Evolutionary conservation across 2,329 filamentous ascomycete species (phyloP).

Genomic region (Aspergillus latus): DNA sequence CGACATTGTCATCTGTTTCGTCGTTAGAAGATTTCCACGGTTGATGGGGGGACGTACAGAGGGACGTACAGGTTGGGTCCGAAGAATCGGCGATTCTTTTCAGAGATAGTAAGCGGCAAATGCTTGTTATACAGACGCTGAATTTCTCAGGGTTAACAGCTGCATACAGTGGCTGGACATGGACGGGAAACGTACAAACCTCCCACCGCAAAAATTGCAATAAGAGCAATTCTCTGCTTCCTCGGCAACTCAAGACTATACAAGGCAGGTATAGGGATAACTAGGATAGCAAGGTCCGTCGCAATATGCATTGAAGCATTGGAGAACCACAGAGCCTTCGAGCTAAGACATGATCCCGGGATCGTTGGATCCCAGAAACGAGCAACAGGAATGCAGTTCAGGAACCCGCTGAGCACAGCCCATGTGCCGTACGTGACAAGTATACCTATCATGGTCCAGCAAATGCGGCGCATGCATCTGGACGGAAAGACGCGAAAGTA

Average conservation of each 20-base stretch:
- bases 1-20: constrained; percentile 34
- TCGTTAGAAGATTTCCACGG: constrained; percentile 13
- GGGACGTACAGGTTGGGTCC: constrained; percentile 36
- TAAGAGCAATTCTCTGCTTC: constrained; percentile 44
- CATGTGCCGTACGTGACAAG: constrained; percentile 38
- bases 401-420: constrained; percentile 37
- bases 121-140: constrained; percentile 38
- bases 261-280: constrained; percentile 49
- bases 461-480: constrained; percentile 35
- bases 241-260: constrained; percentile 41
- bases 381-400: constrained; percentile 39
- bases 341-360: constrained; percentile 38
- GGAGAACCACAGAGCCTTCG: constrained; percentile 45
- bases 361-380: constrained; percentile 36
- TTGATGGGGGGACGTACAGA: no score
- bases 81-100: constrained; percentile 34
- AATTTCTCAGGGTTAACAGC: neutral
- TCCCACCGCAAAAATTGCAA: constrained; percentile 44
- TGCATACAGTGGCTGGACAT: no score
- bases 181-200: constrained; percentile 30
- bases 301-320: constrained; percentile 47
- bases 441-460: constrained; percentile 39
- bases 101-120: constrained; percentile 35
- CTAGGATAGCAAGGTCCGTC: constrained; percentile 45
- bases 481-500: constrained; percentile 49